phyloP scores from a whole-genome alignment of 75 land plant genomes.

The Cunninghamia lanceolata region DNA sequence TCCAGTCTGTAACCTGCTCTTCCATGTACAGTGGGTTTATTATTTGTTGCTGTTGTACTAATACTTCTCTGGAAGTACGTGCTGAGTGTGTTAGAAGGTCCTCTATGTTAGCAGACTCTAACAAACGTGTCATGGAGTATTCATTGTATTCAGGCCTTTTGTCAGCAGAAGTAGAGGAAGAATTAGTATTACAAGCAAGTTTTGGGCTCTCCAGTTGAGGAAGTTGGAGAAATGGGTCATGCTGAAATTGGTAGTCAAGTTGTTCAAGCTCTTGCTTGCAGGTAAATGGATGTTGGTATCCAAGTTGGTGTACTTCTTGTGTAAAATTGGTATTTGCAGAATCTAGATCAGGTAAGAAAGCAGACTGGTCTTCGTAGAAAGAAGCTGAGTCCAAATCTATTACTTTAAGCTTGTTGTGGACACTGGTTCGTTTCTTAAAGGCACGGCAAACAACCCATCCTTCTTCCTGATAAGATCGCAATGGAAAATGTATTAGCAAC shows the following conservation, averaged over 20 bases:
- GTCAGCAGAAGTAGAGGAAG: slow-evolving; percentile 2
- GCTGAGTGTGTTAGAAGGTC: neutral
- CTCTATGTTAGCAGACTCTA: neutral
- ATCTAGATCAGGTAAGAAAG: slow-evolving; percentile 4
- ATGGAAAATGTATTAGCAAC: neutral
- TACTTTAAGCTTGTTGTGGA: slow-evolving; percentile 11
- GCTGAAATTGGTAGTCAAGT: slow-evolving; percentile 12
- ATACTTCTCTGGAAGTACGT: neutral
- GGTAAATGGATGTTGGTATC: neutral
- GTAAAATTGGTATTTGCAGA: neutral
- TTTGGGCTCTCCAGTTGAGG: slow-evolving; percentile 68
- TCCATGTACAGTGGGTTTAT: neutral
- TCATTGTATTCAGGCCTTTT: neutral
- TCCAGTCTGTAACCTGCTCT: slow-evolving; percentile 57
- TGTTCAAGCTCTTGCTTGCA: slow-evolving; percentile 30
- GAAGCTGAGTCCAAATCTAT: slow-evolving; percentile 7
- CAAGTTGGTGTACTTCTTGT: neutral
- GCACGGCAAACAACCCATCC: slow-evolving; percentile 85
- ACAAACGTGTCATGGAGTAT: slow-evolving; percentile 7
- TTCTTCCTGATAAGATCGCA: slow-evolving; percentile 50
- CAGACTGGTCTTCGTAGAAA: slow-evolving; percentile 10
- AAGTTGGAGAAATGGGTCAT: slow-evolving; percentile 27
- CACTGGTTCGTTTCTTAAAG: slow-evolving; percentile 58
- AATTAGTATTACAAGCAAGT: slow-evolving; percentile 7
- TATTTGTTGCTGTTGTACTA: neutral